These are phyloP conservation scores for Pestalotiopsis fici DNA, from an alignment of 2,329 filamentous ascomycete genomes.

Conservation along the genomic window DNA sequence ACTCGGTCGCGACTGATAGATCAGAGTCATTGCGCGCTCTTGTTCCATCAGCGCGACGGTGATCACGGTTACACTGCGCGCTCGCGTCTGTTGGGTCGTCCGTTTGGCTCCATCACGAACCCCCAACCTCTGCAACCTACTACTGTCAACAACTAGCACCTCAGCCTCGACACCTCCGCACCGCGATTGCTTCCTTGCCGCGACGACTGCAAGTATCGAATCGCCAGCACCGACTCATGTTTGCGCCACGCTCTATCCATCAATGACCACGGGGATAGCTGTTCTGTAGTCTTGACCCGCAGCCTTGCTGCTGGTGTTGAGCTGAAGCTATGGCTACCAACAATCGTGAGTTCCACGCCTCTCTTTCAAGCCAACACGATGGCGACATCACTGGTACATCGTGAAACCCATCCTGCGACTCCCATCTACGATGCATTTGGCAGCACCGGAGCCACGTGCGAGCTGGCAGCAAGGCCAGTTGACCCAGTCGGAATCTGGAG, in stretches of 20 bases:
- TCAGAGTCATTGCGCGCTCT: background rate
- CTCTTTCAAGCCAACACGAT: background rate
- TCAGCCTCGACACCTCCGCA: background rate
- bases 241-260: background rate
- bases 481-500: background rate
- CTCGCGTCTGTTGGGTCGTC: background rate
- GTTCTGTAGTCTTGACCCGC: slow-evolving; percentile 6
- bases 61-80: background rate
- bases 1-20: background rate
- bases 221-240: background rate
- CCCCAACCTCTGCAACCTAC: background rate
- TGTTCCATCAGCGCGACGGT: background rate
- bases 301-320: slow-evolving; percentile 2
- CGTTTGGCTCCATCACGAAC: background rate
- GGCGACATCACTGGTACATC: background rate
- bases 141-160: background rate
- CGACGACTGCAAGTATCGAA: background rate
- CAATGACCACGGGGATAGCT: slow-evolving; percentile 6
- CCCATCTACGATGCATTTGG: background rate
- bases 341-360: slow-evolving; percentile 10
- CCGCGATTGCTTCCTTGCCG: background rate
- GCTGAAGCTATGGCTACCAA: slow-evolving; percentile 7
- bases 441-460: background rate
- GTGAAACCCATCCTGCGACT: background rate
- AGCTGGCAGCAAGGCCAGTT: background rate